These are phyloP conservation scores for Suhomyces emberorum DNA, from an alignment of 805 yeast genomes.

Conservation along the genomic window DNA sequence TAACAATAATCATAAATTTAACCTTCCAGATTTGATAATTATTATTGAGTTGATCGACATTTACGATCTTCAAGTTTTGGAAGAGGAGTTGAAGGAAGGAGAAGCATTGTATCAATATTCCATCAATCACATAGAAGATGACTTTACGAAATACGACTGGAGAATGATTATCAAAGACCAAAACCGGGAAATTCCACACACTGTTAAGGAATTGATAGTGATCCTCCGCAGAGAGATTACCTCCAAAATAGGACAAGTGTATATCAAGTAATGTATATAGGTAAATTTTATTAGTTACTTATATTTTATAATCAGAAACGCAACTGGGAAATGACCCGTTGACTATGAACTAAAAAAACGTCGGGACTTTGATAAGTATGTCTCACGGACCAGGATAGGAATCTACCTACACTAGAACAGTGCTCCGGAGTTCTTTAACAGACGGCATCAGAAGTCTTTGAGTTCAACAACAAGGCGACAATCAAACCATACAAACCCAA, in stretches of 20 bases:
- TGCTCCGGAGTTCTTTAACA: conserved; percentile 46
- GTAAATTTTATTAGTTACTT: conserved; percentile 2
- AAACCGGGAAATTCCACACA: conserved; percentile 20
- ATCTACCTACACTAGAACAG: conserved; percentile 2
- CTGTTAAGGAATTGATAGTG: conserved; percentile 23
- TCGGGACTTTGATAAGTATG: background rate
- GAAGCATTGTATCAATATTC: conserved; percentile 31
- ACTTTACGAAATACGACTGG: conserved; percentile 33
- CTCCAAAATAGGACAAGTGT: conserved; percentile 33
- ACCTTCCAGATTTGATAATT: conserved; percentile 30
- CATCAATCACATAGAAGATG: conserved; percentile 18
- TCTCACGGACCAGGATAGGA: conserved; percentile 2
- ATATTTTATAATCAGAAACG: conserved; percentile 2
- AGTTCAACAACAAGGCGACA: conserved; percentile 96
- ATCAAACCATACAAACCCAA: conserved; percentile 97
- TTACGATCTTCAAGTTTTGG: conserved; percentile 24
- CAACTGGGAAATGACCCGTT: background rate
- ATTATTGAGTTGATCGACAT: conserved; percentile 39
- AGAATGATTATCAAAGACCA: conserved; percentile 20
- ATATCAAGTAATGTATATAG: conserved; percentile 17
- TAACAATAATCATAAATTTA: conserved; percentile 11
- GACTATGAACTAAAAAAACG: conserved; percentile 5
- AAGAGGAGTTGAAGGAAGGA: conserved; percentile 25
- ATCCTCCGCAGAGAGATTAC: conserved; percentile 31
- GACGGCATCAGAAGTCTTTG: conserved; percentile 89